Base-by-base conservation (phyloP, 2,329 filamentous ascomycete genomes). In the Harringtonia lauricola region DNA sequence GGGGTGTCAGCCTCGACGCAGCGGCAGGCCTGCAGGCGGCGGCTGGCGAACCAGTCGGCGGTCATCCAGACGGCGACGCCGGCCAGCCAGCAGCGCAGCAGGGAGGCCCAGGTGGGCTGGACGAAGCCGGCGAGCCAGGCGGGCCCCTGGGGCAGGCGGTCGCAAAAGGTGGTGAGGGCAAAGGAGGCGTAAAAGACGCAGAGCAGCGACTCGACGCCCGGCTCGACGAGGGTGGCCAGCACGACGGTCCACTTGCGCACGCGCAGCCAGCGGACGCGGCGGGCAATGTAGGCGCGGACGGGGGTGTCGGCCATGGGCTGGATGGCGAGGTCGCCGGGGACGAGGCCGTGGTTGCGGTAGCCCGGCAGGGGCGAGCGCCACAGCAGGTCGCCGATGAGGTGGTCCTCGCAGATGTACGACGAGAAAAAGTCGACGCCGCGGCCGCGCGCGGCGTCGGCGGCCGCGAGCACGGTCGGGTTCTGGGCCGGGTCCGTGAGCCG, bases 321-420 rank as follows among this genome's bases (percentile, higher is more conserved):
- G 45, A 96, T 78, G 22, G 84, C 90, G 3, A 95, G 67, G 57
- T 96, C 89, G 5, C 88, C 87, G 57, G 82, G 83, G 1, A 89
- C 79, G 45, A 96, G 71, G 6, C 79, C 84, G 59, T 98, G 92
- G 55, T 94, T 94, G 39, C 46, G 72, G 64, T 76, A 83, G 2
- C 75, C 73, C 0, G 75, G 72, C 6, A 83, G 63, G 2, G 64
- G 57, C n/a, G 76, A 73, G 44, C 80, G 79, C 88, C 89, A 98
- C 5, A 98, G 72, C 1, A 92, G 66, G 52, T 98, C 92, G 13
- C 90, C 90, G 43, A 98, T 95, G 21, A 95, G 68, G 56, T 98
- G 92, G 58, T 98, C 92, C 60, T 98, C 94, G 66, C 92, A 98
- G 57, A 98, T 96, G 58, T 95, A 94, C 51, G 86, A 75, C 3